Evolutionary conservation across 1,284 basidiomycete species (phyloP).

Genomic region (Gomphus bonarii): DNA sequence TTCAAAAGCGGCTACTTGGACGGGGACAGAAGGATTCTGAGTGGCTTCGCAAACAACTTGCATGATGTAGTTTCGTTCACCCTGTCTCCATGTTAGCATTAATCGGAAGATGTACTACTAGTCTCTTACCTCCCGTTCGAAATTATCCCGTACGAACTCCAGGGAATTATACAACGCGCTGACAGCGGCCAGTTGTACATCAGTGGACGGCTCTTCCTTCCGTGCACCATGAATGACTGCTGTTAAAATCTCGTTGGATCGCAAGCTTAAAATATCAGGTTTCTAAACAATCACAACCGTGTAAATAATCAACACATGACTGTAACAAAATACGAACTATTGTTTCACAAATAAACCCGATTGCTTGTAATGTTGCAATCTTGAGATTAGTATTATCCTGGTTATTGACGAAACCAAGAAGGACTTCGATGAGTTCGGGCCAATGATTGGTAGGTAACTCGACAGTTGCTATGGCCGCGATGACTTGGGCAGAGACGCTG

Average conservation of each 20-base stretch:
- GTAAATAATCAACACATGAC: not conserved
- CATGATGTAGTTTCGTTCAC: conserved; percentile 99
- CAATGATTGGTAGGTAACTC: conserved; percentile 86
- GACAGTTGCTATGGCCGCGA: conserved; percentile 88
- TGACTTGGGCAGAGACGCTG: conserved; percentile 84
- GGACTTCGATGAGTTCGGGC: conserved; percentile 82
- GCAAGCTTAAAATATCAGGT: conserved; percentile 80
- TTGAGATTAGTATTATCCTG: conserved; percentile 68
- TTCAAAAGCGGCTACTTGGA: conserved; percentile 92
- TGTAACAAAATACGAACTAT: conserved; percentile 54
- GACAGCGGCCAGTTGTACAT: conserved; percentile 94
- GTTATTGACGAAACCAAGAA: conserved; percentile 83
- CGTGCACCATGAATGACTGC: conserved; percentile 97
- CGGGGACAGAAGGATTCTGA: conserved; percentile 67
- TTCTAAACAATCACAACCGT: conserved; percentile 38
- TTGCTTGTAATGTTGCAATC: conserved; percentile 87
- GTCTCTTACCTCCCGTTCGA: conserved; percentile 82
- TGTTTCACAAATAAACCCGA: conserved; percentile 95
- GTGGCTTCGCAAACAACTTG: conserved; percentile 99
- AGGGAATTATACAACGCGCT: conserved; percentile 92
- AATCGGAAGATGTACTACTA: conserved; percentile 11
- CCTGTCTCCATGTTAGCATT: conserved; percentile 35
- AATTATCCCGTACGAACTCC: conserved; percentile 96
- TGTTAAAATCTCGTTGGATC: conserved; percentile 96
- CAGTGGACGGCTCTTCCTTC: conserved; percentile 89